Evolutionary conservation across 768 basidiomycete species (phyloP), one percentile per base, ranked within the genome.

Genomic region (Trametes coccinea): DNA sequence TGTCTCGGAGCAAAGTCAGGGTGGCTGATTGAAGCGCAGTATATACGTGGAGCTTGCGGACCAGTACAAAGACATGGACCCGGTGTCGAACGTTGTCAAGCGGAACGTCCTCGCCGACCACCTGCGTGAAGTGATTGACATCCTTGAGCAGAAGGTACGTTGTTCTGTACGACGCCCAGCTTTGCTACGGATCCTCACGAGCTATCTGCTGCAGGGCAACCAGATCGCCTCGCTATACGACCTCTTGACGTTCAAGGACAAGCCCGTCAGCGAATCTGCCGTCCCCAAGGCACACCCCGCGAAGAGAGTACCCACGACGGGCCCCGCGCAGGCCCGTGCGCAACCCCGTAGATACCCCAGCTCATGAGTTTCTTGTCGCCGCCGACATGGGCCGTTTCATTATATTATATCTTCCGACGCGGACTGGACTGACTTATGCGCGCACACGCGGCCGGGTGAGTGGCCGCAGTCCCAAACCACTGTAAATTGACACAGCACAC

Each of bases 161-260:
- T 33, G 22, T 22, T 22, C 22, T 22, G 22, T 22, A 22, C 22
- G 22, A 22, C 22, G 22, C 27, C 39, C 22, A n/a, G 7, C 13
- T 43, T 29, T 10, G 37, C 39, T 46, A 59, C 53, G 51, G 31
- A 33, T 31, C 3, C 48, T 39, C 10, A 44, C 22, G 29, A 13
- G 45, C 40, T 29, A n/a, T 44, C 8, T 22, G 52, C 40, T 53
- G 44, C 70, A 94, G 92, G 94, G 94, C 27, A 92, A 96, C 76
- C 94, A 96, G 74, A 95, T 98, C 60, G 89, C 93, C n/a, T 85
- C 90, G 0, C 74, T 97, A 29, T 95, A 95, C 74, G 92, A 92
- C 67, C 78, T 94, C 34, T 77, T 97, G 64, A 80, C 78, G 41
- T 94, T 91, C 78, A 83, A 84, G 67, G 89, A 93, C 67, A 89